Evolutionary conservation across 169 alveolate genomes (phyloP), one percentile per base, ranked within the genome.

Genomic region (Eimeria acervulina): DNA sequence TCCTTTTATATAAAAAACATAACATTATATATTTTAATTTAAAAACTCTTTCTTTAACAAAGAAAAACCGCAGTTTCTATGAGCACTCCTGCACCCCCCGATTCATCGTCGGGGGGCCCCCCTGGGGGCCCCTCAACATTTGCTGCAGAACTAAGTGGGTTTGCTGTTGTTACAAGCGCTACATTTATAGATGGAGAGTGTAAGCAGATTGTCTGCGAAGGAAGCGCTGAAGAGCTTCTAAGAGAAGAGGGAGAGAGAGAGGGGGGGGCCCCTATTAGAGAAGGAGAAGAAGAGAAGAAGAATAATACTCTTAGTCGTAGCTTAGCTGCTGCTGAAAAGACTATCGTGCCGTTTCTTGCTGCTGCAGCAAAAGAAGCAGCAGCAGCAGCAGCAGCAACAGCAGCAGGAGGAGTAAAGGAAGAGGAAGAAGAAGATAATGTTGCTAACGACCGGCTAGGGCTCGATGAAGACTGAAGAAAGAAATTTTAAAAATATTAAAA

Each of bases 381-480:
- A n/a, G n/a, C n/a, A n/a, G n/a, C n/a, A n/a, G n/a, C n/a, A n/a
- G n/a, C n/a, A n/a, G n/a, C n/a, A n/a, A n/a, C n/a, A n/a, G n/a
- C n/a, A n/a, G 84, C 47, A 36, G 28, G 47, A 72, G 84, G 47
- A 23, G 89, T 63, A 78, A 63, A 63, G 33, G 40, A 78, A 1
- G 89, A 78, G 23, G 89, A 78, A 38, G 89, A 78, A 2, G 89
- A 59, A 40, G 89, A 78, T 63, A 78, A 59, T 23, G 33, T 78
- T 13, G 89, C 63, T 36, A 78, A 78, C 44, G 89, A 78, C 89
- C 89, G 12, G 63, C 63, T 78, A 63, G 89, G 89, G 31, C 89
- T 78, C 6, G 63, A 78, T 33, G 89, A 78, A 1, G 89, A 78
- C 61, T 78, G 33, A 72, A 31, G 8, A n/a, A 12, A 8, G 26